Evolutionary conservation across 306 rosid species (phyloP), one percentile per base, ranked within the genome.

Genomic region (Cicer chorassanicum): DNA sequence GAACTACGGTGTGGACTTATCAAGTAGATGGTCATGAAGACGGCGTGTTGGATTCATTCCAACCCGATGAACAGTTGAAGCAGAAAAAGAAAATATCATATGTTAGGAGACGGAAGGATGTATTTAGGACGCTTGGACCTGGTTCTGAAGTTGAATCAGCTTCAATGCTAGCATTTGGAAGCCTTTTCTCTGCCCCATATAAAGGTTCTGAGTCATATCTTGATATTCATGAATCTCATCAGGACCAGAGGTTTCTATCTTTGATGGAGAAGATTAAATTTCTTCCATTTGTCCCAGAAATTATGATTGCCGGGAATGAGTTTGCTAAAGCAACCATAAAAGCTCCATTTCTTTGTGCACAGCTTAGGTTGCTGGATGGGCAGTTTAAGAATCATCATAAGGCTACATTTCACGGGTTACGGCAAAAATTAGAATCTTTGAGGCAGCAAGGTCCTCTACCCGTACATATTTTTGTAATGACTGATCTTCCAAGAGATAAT

Each of bases 351-450:
- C 89, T 93, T 61, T 93, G 97, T 76, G 92, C 96, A 6, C 98
- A 91, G 77, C 91, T 93, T 60, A 85, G 97, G 65, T 79, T 93
- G 77, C 83, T 91, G 72, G 97, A 93, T 60, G 98, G 98, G 53
- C 97, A 89, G 80, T 91, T 93, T 85, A 93, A 93, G 87, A 91
- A 93, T 79, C 98, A 93, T 63, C 75, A 82, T 80, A 86, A 91
- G 81, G 86, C 86, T 68, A 90, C 97, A 77, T 91, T 91, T 66
- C 45, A 50, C 11, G 88, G 85, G 21, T 76, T 93, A 59, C 82
- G 76, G 62, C 88, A 87, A 73, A 88, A 82, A 48, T 2, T 93
- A 19, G 91, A 87, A 50, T 80, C 90, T 60, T 68, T 91, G 78
- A 16, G 68, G 71, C 73, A 65, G 70, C 74, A 73, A 77, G 82